A percentile compares a stretch with the other conserved stretches of the same genome.
Conservation (phyloP, 225 moss, liverwort and hornwort genomes). For the Sphagnum tenellum region DNA sequence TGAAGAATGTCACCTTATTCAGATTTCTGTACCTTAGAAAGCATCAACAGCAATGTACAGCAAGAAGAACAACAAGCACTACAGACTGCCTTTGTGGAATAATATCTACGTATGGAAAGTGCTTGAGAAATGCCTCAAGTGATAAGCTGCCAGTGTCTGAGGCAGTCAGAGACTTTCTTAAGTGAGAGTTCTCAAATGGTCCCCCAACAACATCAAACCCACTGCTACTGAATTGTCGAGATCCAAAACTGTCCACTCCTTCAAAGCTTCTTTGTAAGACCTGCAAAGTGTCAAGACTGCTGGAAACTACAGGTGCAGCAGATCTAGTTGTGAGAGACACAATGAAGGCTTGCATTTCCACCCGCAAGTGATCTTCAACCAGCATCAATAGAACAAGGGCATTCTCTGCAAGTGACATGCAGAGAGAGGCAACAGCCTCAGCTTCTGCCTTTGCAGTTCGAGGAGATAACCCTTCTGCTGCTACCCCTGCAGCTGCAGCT, state of each 20-base stretch:
- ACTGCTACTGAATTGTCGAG: conserved; percentile 26
- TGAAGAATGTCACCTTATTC: too few relatives aligned
- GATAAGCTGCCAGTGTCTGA: conserved; percentile 49
- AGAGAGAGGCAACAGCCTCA: conserved; percentile 87
- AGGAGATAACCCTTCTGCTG: conserved; percentile 95
- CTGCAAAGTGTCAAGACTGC: conserved; percentile 7
- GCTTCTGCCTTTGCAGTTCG: conserved; percentile 94
- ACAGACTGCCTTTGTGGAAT: too few relatives aligned
- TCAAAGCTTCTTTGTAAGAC: conserved; percentile 23
- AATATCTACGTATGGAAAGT: too few relatives aligned
- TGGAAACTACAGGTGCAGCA: conserved; percentile 16
- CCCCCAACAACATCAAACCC: conserved; percentile 45
- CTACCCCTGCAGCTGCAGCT: conserved; percentile 97
- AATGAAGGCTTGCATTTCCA: conserved; percentile 66
- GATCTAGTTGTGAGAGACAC: conserved; percentile 3
- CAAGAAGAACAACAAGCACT: too few relatives aligned
- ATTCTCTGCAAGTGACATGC: conserved; percentile 98
- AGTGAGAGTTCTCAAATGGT: conserved; percentile 24
- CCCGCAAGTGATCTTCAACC: conserved; percentile 92
- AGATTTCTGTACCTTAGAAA: too few relatives aligned
- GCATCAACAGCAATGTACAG: too few relatives aligned
- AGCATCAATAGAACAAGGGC: conserved; percentile 98
- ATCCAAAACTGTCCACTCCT: conserved; percentile 27
- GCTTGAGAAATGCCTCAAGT: conserved; percentile 30
- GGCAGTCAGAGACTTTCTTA: conserved; percentile 34